phyloP scores from a whole-genome alignment of 2,329 filamentous ascomycete species.

The Tolypocladium sp. region DNA sequence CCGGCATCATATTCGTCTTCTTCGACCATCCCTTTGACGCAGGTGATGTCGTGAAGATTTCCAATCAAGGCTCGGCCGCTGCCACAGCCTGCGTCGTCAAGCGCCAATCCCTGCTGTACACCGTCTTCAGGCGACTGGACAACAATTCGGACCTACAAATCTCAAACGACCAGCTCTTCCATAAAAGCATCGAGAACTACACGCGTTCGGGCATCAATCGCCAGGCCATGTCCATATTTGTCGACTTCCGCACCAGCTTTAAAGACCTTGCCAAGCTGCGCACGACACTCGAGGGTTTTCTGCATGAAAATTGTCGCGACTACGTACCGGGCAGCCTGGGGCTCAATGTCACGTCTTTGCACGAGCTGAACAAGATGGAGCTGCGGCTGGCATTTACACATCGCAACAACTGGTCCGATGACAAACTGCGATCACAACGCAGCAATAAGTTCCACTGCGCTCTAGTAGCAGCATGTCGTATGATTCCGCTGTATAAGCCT shows the following conservation, averaged over 20 bases:
- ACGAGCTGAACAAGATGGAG: not conserved
- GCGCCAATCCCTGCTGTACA: not conserved
- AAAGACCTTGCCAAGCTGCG: not conserved
- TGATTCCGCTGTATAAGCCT: not conserved
- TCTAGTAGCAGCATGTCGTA: not conserved
- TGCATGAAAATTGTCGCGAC: not conserved
- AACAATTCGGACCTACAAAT: not conserved
- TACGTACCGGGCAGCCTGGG: not conserved
- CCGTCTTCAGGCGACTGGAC: not conserved
- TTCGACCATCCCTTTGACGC: not conserved
- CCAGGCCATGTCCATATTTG: not conserved
- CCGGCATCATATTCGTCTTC: not conserved
- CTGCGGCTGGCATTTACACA: not conserved
- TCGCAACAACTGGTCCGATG: not conserved
- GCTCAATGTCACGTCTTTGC: not conserved
- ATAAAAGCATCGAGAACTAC: not conserved
- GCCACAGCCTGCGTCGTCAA: not conserved
- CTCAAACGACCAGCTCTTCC: not conserved
- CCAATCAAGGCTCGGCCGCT: not conserved
- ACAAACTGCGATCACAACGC: not conserved
- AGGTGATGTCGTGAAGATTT: not conserved
- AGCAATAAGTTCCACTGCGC: not conserved
- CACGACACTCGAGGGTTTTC: not conserved
- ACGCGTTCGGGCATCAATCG: not conserved
- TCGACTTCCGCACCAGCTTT: not conserved